Percentiles rank a stretch among this genome's conserved stretches.
Evolutionary conservation across 352 stramenopile species (phyloP).

Genomic region (Pythium rishiriense): DNA sequence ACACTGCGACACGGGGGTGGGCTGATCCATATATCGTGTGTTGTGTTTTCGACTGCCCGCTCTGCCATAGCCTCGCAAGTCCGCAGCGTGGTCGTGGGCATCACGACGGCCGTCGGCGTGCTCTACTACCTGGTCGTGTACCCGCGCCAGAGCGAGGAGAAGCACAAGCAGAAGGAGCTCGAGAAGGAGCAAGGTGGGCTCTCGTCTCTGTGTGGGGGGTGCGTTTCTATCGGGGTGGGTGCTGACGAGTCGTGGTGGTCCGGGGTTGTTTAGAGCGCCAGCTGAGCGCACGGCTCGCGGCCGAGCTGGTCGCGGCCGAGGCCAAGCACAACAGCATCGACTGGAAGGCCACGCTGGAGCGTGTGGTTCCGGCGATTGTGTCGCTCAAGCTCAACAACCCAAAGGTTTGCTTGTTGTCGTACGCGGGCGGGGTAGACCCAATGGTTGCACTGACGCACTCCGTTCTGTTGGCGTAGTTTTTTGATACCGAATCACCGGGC

Average conservation of each 20-base stretch:
- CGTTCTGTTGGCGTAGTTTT: constrained; percentile 50
- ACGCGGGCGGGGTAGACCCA: background rate
- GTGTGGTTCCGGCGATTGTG: constrained; percentile 83
- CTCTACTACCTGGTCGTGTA: constrained; percentile 54
- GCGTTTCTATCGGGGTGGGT: background rate
- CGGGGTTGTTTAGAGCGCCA: constrained; percentile 57
- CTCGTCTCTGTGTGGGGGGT: background rate
- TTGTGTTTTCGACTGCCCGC: too few species aligned
- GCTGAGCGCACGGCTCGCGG: constrained; percentile 62
- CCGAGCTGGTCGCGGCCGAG: constrained; percentile 68
- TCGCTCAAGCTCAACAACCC: constrained; percentile 89
- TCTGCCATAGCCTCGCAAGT: constrained; percentile 11
- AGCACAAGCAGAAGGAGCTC: constrained; percentile 49
- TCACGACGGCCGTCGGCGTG: constrained; percentile 37
- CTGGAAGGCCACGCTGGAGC: constrained; percentile 86
- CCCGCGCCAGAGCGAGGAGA: constrained; percentile 55
- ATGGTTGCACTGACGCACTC: background rate
- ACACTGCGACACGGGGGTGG: too few species aligned
- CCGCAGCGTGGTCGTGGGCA: constrained; percentile 21
- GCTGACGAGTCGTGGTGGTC: background rate
- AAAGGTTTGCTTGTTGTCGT: constrained; percentile 43
- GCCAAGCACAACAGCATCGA: constrained; percentile 64
- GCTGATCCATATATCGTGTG: too few species aligned
- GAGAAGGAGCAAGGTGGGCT: constrained; percentile 54
- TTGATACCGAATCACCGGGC: constrained; percentile 87